phyloP scores from a whole-genome alignment of 805 yeast species.

The Lipomyces lipofer region DNA sequence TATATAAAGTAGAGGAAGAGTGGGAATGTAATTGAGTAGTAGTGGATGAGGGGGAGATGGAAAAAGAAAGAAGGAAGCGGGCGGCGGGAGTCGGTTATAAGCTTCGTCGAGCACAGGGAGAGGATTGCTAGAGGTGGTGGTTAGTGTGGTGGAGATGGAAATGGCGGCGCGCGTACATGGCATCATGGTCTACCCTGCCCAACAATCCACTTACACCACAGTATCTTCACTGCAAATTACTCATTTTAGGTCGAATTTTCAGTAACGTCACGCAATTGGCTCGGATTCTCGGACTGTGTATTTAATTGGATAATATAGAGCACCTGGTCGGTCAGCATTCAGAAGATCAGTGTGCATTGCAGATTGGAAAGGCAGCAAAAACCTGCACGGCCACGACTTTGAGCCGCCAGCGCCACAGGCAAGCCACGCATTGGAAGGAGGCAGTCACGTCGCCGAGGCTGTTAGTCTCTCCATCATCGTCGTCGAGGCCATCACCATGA shows the following conservation, averaged over 20 bases:
- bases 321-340: not conserved
- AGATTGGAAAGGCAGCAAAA: not conserved
- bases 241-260: not conserved
- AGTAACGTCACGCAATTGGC: not conserved
- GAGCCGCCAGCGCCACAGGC: constrained; percentile 6
- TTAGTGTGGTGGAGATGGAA: not conserved
- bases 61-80: constrained; percentile 1
- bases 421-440: too few relatives aligned
- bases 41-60: not conserved
- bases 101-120: not conserved
- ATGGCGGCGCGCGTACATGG: not conserved
- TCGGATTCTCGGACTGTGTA: not conserved
- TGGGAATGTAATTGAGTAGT: not conserved
- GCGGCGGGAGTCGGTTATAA: constrained; percentile 8
- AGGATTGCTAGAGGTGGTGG: not conserved
- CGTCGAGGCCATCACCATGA: too few relatives aligned
- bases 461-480: not conserved
- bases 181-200: not conserved
- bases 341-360: not conserved
- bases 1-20: constrained; percentile 1
- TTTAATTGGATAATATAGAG: not conserved
- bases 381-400: not conserved
- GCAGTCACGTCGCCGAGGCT: too few relatives aligned
- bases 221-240: not conserved
- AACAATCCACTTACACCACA: not conserved